Base-by-base conservation (phyloP, 2,329 filamentous ascomycete genomes). In the Lecanicillium sp. region DNA sequence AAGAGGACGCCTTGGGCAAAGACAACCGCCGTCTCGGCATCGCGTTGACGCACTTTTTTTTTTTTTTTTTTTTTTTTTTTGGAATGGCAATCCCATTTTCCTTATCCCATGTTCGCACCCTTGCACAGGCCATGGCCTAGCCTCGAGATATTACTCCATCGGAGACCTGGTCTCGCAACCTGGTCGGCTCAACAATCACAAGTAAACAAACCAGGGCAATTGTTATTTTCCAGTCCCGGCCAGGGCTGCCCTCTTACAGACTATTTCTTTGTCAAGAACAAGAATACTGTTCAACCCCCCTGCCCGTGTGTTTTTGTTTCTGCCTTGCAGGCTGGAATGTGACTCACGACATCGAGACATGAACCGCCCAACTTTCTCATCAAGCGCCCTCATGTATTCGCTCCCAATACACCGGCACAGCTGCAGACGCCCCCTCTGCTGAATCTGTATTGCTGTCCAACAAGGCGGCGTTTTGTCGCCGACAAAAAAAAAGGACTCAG, bases 361-460 rank as follows among this genome's bases (percentile, higher is more conserved):
- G 12, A 31, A 35, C n/a, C 8, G 15, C 9, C 27, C 18, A 14
- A 31, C 28, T 22, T 30, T 39, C 37, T 34, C 19, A 18, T 14
- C 18, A 36, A 33, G 32, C 29, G n/a, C n/a, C n/a, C n/a, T 27
- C 15, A 46, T 40, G 44, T 44, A 43, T 44, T 29, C n/a, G 34
- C 42, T 46, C 42, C 44, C 44, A 46, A 46, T 37, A 18, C 35
- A n/a, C n/a, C 30, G 35, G 33, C 28, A 36, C 18, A 27, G 43
- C 36, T 35, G 41, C 38, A 36, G 32, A 35, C n/a, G n/a, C n/a
- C 22, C 6, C 11, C 22, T 6, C 6, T 11, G 7, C 22, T 11
- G 7, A 32, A 38, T 38, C 42, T 44, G 44, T 46, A 41, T 46
- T 46, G 44, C 42, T 44, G 42, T 42, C 44, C 43, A 40, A 44